Evolutionary conservation across 2,329 filamentous ascomycete genomes (phyloP), one percentile per base, ranked within the genome.

Genomic region (Tolypocladium cylindrosporum): DNA sequence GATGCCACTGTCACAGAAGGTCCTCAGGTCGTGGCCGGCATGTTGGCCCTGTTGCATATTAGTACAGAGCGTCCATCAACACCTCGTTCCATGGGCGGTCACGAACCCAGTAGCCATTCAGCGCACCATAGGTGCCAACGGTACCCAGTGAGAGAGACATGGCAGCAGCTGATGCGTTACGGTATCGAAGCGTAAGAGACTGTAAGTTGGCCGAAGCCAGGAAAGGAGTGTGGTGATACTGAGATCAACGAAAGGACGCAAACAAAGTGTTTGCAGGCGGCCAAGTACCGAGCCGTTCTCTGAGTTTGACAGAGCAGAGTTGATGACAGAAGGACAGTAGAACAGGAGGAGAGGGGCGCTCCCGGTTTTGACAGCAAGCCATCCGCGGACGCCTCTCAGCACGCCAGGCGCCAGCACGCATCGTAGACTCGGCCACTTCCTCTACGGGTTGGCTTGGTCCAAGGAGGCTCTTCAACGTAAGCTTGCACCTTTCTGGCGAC

Each of bases 41-140:
- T 62, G 58, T 68, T 76, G 74, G 14, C 75, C 74, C 73, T 75
- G 39, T 1, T 37, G 55, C 11, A 34, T 55, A 14, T 43, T 39
- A 50, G 39, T 36, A 6, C 24, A 6, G 14, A 27, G 10, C 5
- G 24, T 43, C 34, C 43, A 14, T 16, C 13, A 57, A 8, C 36
- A 16, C 14, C 36, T 21, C 54, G 4, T 19, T n/a, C 16, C 10
- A 40, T 24, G 40, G n/a, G 14, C 34, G 13, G n/a, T 9, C 48
- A 62, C 68, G 51, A 66, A 74, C 72, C 72, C 73, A 76, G 65
- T 76, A 75, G 36, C 71, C 71, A 61, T 74, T 74, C n/a, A 75
- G 64, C 16, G 67, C 67, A 41, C 70, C 71, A 54, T 63, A 65
- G 39, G 66, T 51, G 52, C 63, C 60, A 51, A 63, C 58, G 58